These are phyloP conservation scores for Kurtzmaniella quercitrusa DNA, from an alignment of 1,139 yeast species.

Conservation along the genomic window DNA sequence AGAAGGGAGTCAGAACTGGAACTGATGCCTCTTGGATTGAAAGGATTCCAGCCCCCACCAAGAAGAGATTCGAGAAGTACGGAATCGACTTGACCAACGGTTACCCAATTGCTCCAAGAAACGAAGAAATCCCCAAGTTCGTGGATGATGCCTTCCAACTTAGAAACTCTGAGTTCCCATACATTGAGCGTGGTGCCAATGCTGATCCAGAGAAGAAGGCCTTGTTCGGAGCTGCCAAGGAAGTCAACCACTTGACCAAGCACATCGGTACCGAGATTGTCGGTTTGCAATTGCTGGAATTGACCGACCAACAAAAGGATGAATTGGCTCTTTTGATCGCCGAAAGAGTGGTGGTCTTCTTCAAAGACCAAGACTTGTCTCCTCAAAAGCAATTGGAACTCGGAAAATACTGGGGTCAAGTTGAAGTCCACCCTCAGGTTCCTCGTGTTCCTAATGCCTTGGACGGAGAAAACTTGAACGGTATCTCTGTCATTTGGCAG, in stretches of 20 bases:
- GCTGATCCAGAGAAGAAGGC: constrained; percentile 45
- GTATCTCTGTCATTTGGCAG: constrained; percentile 53
- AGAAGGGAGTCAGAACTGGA: constrained; percentile 2
- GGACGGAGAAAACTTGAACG: constrained; percentile 16
- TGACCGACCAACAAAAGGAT: constrained; percentile 40
- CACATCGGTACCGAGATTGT: constrained; percentile 43
- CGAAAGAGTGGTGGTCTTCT: constrained; percentile 47
- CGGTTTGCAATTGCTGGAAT: constrained; percentile 38
- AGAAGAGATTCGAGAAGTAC: constrained; percentile 25
- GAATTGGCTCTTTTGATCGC: constrained; percentile 48
- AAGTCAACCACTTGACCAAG: constrained; percentile 34
- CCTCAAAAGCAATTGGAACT: constrained; percentile 44
- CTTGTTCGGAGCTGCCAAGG: constrained; percentile 36
- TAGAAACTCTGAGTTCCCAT: constrained; percentile 26
- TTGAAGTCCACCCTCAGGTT: constrained; percentile 40
- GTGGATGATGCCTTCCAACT: constrained; percentile 38
- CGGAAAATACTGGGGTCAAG: constrained; percentile 41
- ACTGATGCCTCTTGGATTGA: constrained; percentile 9
- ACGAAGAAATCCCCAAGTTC: constrained; percentile 27
- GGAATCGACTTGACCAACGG: constrained; percentile 39
- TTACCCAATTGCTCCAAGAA: constrained; percentile 31
- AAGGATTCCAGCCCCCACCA: constrained; percentile 28
- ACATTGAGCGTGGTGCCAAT: constrained; percentile 30
- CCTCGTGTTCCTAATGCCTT: constrained; percentile 27
- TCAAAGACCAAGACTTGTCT: constrained; percentile 43